Conservation (phyloP, 139 green algal genomes). For the Closterium sp. region DNA sequence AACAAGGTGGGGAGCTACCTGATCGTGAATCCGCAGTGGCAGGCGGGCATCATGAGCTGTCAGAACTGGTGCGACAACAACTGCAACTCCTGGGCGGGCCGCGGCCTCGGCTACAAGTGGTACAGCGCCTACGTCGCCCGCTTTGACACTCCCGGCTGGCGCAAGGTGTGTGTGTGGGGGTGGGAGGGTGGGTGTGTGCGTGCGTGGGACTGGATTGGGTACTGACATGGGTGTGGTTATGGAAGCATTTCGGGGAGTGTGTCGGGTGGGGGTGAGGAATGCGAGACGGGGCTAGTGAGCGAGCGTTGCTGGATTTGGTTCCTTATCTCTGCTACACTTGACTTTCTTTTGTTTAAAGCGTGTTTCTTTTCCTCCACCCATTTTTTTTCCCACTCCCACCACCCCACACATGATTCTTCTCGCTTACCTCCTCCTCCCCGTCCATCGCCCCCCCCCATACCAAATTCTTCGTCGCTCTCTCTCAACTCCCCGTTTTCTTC, state of each 20-base stretch:
- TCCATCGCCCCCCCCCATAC: not conserved
- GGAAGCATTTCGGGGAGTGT: too few species aligned
- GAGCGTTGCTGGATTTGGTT: too few species aligned
- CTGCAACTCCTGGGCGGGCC: not conserved
- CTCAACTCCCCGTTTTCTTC: not conserved
- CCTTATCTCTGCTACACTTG: too few species aligned
- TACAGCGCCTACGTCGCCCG: too few species aligned
- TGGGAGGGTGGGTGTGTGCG: not conserved
- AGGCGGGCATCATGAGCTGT: conserved; percentile 6
- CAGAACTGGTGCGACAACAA: conserved; percentile 20
- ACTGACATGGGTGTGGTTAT: not conserved
- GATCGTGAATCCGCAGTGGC: not conserved
- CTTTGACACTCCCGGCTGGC: not conserved
- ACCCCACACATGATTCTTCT: too few species aligned
- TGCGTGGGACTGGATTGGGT: too few species aligned
- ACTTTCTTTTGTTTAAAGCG: too few species aligned
- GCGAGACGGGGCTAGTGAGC: too few species aligned
- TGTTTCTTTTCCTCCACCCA: too few species aligned
- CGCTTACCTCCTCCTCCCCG: not conserved
- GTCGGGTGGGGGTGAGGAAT: too few species aligned
- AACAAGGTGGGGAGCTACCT: not conserved
- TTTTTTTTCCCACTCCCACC: too few species aligned
- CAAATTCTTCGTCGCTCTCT: too few species aligned
- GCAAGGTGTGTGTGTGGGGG: not conserved
- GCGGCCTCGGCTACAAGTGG: not conserved